Conservation (phyloP, 1,139 yeast species). For the Pichia sp. region DNA sequence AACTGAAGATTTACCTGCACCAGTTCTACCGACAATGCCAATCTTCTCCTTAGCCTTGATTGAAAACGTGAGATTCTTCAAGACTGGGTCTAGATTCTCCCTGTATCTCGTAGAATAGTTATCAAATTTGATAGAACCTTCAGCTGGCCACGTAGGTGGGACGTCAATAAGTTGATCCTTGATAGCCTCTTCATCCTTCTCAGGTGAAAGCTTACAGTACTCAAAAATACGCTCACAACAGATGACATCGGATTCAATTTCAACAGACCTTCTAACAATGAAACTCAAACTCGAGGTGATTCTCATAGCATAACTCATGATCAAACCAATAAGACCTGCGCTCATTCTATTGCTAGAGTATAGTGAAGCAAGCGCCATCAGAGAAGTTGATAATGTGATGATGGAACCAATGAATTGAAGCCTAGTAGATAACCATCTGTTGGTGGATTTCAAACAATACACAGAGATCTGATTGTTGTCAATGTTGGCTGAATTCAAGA, state of each 20-base stretch:
- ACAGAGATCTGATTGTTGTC: constrained; percentile 48
- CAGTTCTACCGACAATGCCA: constrained; percentile 82
- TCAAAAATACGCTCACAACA: constrained; percentile 73
- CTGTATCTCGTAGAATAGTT: constrained; percentile 61
- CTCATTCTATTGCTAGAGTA: constrained; percentile 41
- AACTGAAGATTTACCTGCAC: constrained; percentile 76
- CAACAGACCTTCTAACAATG: constrained; percentile 62
- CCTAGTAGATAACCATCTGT: constrained; percentile 69
- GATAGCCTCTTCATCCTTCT: constrained; percentile 34
- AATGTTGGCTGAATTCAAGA: constrained; percentile 40
- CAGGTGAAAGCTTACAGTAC: constrained; percentile 56
- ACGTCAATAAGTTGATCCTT: constrained; percentile 26
- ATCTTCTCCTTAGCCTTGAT: constrained; percentile 59
- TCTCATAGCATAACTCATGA: constrained; percentile 64
- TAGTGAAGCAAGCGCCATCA: constrained; percentile 43
- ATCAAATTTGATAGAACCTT: constrained; percentile 50
- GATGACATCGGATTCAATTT: constrained; percentile 67
- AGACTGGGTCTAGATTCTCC: constrained; percentile 50
- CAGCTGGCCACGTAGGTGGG: constrained; percentile 51
- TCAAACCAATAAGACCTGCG: constrained; percentile 67
- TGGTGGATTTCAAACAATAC: constrained; percentile 54
- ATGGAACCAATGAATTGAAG: constrained; percentile 63
- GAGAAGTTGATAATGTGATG: constrained; percentile 53
- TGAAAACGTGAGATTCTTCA: constrained; percentile 43
- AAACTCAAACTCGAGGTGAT: constrained; percentile 54